These are phyloP conservation scores for Zygosaccharomyces lentus DNA, from an alignment of 805 yeast genomes.

Conservation along the genomic window DNA sequence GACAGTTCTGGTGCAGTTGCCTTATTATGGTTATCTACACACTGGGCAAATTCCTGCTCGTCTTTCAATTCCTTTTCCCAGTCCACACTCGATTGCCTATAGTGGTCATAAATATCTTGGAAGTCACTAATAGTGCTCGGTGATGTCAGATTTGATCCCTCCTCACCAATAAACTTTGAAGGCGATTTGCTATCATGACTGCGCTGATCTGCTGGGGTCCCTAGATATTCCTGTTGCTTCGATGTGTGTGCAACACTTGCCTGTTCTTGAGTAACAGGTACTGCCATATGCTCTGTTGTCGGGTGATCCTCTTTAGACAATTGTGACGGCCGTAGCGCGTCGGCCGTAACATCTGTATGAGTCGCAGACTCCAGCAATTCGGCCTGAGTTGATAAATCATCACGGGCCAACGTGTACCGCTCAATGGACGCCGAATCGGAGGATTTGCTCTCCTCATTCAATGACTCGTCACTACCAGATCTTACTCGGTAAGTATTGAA, in stretches of 20 bases:
- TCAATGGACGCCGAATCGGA: neutral
- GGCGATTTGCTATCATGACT: conserved; percentile 5
- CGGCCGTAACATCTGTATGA: neutral
- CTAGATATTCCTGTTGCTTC: conserved; percentile 1
- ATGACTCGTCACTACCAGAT: conserved; percentile 12
- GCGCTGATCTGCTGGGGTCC: conserved; percentile 1
- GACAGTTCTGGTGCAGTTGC: neutral
- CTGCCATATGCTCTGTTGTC: neutral
- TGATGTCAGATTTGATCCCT: conserved; percentile 6
- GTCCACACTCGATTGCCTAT: conserved; percentile 25
- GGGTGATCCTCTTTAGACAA: neutral
- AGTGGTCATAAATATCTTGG: conserved; percentile 31
- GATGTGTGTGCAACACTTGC: neutral
- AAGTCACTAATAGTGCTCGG: conserved; percentile 21
- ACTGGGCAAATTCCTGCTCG: neutral
- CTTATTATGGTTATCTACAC: neutral
- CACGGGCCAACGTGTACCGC: neutral
- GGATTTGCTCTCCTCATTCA: conserved; percentile 1
- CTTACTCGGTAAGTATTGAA: conserved; percentile 50
- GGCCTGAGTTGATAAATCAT: neutral
- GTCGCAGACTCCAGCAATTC: neutral
- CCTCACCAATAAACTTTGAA: conserved; percentile 2
- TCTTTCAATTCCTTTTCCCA: conserved; percentile 16
- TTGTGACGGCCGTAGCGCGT: neutral
- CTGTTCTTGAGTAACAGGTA: neutral